These are phyloP conservation scores for Elongisporangium anandrum DNA, from an alignment of 352 stramenopile genomes.

Conservation along the genomic window DNA sequence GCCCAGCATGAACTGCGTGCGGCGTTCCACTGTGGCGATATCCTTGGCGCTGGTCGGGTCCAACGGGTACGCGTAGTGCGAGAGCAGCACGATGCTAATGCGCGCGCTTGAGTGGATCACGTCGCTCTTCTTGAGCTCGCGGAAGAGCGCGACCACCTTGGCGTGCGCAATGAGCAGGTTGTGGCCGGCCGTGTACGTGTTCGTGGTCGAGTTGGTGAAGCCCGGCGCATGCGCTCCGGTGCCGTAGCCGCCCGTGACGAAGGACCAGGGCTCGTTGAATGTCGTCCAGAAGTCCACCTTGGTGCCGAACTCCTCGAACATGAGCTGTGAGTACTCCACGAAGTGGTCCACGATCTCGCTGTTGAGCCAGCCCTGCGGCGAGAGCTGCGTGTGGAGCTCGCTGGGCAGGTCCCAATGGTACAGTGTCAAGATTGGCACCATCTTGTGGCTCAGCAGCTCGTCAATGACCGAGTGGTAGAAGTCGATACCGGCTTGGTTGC, in stretches of 20 bases:
- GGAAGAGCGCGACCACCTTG: constrained; percentile 76
- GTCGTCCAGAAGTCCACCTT: constrained; percentile 93
- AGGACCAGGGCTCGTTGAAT: constrained; percentile 92
- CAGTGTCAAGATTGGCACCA: constrained; percentile 90
- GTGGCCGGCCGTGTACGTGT: constrained; percentile 61
- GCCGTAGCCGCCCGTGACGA: constrained; percentile 40
- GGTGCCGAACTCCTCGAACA: constrained; percentile 88
- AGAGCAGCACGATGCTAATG: constrained; percentile 91
- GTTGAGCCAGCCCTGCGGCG: constrained; percentile 46
- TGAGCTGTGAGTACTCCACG: constrained; percentile 81
- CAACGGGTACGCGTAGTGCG: constrained; percentile 73
- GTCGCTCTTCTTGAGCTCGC: constrained; percentile 23
- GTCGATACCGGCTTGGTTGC: constrained; percentile 80
- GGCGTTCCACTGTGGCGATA: constrained; percentile 62
- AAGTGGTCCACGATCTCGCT: constrained; percentile 54
- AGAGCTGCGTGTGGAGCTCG: constrained; percentile 65
- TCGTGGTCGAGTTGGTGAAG: constrained; percentile 22
- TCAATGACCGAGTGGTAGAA: constrained; percentile 94
- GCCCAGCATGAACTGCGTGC: constrained; percentile 86
- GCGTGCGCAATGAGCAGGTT: constrained; percentile 90
- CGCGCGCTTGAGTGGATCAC: constrained; percentile 41
- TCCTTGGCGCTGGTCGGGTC: constrained; percentile 48
- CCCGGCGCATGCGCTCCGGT: constrained; percentile 42
- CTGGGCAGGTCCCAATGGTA: constrained; percentile 95
- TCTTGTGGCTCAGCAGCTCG: constrained; percentile 56